Percentiles rank a stretch among this genome's conserved stretches.
Conservation (phyloP, 257 asterid species). For the Solanum chaucha region DNA sequence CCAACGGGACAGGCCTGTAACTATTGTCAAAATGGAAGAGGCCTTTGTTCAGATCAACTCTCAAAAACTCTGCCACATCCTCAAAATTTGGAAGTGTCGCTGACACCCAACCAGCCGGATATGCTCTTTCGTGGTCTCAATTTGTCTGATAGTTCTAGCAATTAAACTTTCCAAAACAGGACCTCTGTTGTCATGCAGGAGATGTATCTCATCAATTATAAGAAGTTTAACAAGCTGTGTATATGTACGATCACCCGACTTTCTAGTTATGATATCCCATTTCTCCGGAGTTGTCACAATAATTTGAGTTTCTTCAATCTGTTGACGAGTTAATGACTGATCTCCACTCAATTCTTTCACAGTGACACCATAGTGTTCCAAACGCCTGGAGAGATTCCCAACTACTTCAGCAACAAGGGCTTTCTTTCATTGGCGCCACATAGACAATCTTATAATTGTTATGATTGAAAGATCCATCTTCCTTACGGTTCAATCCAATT, state of each 20-base stretch:
- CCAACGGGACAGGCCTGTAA: slow-evolving; percentile 30
- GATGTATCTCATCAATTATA: slow-evolving; percentile 32
- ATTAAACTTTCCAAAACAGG: slow-evolving; percentile 35
- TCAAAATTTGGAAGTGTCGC: slow-evolving; percentile 33
- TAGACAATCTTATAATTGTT: slow-evolving; percentile 27
- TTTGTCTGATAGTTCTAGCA: slow-evolving; percentile 28
- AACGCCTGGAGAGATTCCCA: slow-evolving; percentile 24
- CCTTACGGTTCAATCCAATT: slow-evolving; percentile 22
- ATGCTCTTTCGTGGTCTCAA: slow-evolving; percentile 33
- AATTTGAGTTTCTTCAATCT: slow-evolving; percentile 36
- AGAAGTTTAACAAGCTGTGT: slow-evolving; percentile 32
- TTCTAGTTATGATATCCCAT: slow-evolving; percentile 34
- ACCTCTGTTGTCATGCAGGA: slow-evolving; percentile 32
- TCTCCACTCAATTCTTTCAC: slow-evolving; percentile 38
- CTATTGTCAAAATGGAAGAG: slow-evolving; percentile 33
- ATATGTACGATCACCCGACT: slow-evolving; percentile 33
- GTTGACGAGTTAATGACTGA: slow-evolving; percentile 29
- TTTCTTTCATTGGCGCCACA: slow-evolving; percentile 34
- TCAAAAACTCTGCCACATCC: slow-evolving; percentile 30
- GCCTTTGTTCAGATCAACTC: slow-evolving; percentile 29
- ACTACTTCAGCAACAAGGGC: slow-evolving; percentile 34
- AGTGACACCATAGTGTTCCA: slow-evolving; percentile 21
- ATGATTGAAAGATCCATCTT: slow-evolving; percentile 22
- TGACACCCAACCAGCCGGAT: slow-evolving; percentile 31
- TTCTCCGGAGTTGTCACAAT: slow-evolving; percentile 38